phyloP scores from a whole-genome alignment of 208 protist species.

The Crithidia thermophila region DNA sequence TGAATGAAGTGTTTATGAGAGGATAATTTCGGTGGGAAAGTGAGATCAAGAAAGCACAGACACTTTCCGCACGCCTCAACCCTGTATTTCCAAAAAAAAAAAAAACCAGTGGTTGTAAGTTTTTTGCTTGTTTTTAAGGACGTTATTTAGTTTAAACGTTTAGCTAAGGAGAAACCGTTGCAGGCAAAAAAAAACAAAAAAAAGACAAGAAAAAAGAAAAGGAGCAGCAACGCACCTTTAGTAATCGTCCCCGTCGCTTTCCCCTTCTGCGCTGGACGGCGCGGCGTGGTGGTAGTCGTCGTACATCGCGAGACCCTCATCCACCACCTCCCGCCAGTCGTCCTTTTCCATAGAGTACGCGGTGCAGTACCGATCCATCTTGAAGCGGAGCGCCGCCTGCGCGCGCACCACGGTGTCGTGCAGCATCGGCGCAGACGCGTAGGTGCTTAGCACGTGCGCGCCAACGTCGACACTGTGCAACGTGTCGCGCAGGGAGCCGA shows the following conservation, averaged over 20 bases:
- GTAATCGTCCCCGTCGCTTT: slow-evolving; percentile 28
- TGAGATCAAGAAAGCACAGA: too few species aligned
- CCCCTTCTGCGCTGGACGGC: slow-evolving; percentile 34
- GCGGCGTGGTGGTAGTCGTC: slow-evolving; percentile 81
- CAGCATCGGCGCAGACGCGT: slow-evolving; percentile 70
- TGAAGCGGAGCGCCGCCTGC: slow-evolving; percentile 45
- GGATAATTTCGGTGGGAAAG: too few species aligned
- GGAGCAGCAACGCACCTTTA: not conserved
- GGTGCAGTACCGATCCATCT: slow-evolving; percentile 43
- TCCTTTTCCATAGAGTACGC: slow-evolving; percentile 73
- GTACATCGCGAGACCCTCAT: slow-evolving; percentile 60
- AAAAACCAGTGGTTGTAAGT: not conserved
- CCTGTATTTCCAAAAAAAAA: too few species aligned
- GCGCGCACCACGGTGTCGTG: slow-evolving; percentile 27
- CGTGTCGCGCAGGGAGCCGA: slow-evolving; percentile 7
- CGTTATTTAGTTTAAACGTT: not conserved
- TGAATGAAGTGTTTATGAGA: too few species aligned
- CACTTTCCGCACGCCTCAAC: too few species aligned
- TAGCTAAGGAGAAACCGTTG: not conserved
- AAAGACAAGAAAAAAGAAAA: not conserved
- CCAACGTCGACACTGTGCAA: slow-evolving; percentile 49
- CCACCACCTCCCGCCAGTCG: slow-evolving; percentile 72
- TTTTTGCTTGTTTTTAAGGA: not conserved
- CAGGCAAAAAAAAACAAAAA: not conserved
- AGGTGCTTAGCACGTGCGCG: slow-evolving; percentile 71